These are phyloP conservation scores for Tylopilus sp. DNA, from an alignment of 1,284 basidiomycete genomes.

Conservation along the genomic window DNA sequence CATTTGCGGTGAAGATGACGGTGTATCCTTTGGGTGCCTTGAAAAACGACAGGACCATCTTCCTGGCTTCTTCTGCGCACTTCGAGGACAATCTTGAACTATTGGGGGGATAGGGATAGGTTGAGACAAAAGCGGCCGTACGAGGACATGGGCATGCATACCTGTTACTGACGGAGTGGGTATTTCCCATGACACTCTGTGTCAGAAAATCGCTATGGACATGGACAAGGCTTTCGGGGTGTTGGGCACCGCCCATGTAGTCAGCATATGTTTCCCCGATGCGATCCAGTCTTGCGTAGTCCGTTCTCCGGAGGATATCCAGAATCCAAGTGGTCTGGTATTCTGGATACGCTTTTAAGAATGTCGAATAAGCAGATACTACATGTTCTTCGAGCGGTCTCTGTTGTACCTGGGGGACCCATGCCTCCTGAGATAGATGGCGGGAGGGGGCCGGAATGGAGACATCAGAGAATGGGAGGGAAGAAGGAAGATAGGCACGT, in stretches of 20 bases:
- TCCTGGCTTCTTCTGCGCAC: conserved; percentile 74
- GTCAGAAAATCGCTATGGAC: conserved; percentile 76
- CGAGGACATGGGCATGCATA: conserved; percentile 40
- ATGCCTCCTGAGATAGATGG: conserved; percentile 34
- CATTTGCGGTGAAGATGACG: conserved; percentile 86
- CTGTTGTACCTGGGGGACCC: conserved; percentile 39
- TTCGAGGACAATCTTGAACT: conserved; percentile 78
- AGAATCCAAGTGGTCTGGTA: conserved; percentile 73
- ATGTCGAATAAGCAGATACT: conserved; percentile 49
- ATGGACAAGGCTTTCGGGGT: conserved; percentile 78
- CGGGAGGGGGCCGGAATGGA: conserved; percentile 1
- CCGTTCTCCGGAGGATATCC: conserved; percentile 76
- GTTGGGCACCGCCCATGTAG: conserved; percentile 84
- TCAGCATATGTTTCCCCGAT: conserved; percentile 81
- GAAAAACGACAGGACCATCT: conserved; percentile 79
- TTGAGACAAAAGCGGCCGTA: conserved; percentile 12
- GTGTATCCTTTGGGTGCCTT: conserved; percentile 79
- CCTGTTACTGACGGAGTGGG: conserved; percentile 85
- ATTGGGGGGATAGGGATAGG: conserved; percentile 6
- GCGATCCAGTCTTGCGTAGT: conserved; percentile 72
- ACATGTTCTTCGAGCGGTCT: conserved; percentile 40
- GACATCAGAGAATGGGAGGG: background rate
- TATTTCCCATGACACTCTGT: conserved; percentile 78
- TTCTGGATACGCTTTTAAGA: conserved; percentile 59
- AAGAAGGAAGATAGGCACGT: conserved; percentile 10